Base-by-base conservation (phyloP, 2,329 filamentous ascomycete species). In the Magnaporthiopsis rhizophila region DNA sequence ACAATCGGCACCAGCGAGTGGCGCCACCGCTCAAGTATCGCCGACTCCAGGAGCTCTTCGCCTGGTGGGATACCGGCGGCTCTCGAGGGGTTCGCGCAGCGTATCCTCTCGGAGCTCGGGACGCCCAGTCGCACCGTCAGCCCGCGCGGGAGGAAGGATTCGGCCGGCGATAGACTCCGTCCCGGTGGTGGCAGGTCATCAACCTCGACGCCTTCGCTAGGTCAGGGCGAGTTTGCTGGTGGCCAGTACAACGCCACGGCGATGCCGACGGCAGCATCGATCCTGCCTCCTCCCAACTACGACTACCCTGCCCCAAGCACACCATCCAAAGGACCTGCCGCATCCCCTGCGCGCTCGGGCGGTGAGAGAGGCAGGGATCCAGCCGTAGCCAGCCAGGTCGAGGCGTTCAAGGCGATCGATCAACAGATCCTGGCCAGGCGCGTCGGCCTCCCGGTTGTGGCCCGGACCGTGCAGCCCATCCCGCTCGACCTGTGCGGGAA, bases 401-500 rank as follows among this genome's bases (percentile, higher is more conserved):
- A 83, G 11, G 84, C 84, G 0, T 88, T 87, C 73, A 81, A 84
- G n/a, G 85, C 84, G 1, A 79, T 87, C 28, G 86, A 89, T 65
- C 85, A 88, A 71, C 83, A 81, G 61, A 87, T 88, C 60, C 76
- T 89, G 0, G 78, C 82, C 0, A 77, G 80, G 62, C 81, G 79
- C 65, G 79, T 89, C 2, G 81, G 81, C 3, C 71, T 86, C 1
- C 80, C 84, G 0, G 60, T 67, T n/a, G 68, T 72, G 28, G 11
- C 70, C 36, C 68, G 71, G 45, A 74, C 74, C 30, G 69, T 81
- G 0, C 74, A 78, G 26, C 73, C 82, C 0, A 82, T 86, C 28
- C 80, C 82, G 0, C 74, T 86, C 53, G 71, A 76, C 59, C 77
- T 79, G 63, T 74, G 57, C 21, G 36, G 78, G 30, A 78, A 77